A percentile compares a stretch with the other conserved stretches of the same genome.
Conservation (phyloP, 352 stramenopile species). For the Phytopythium aichiense region DNA sequence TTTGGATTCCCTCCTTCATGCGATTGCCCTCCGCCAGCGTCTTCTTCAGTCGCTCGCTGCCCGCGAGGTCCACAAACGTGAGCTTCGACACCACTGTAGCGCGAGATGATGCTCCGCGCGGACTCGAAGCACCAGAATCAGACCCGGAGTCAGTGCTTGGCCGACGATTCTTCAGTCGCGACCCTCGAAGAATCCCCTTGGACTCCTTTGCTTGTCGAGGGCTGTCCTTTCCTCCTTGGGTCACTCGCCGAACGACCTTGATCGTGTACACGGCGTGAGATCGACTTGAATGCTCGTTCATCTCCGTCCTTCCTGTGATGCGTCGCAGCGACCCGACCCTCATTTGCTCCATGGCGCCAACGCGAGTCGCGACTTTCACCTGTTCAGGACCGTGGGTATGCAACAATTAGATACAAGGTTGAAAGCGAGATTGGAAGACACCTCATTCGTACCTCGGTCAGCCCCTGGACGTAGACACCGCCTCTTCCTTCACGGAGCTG, state of each 20-base stretch:
- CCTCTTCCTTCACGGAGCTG: slow-evolving; percentile 68
- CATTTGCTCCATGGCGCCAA: slow-evolving; percentile 80
- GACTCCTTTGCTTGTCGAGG: not conserved
- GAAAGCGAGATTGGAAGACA: not conserved
- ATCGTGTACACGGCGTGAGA: slow-evolving; percentile 86
- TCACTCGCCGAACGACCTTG: slow-evolving; percentile 67
- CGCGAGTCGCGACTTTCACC: slow-evolving; percentile 47
- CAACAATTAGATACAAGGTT: slow-evolving; percentile 1
- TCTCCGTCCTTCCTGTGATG: slow-evolving; percentile 82
- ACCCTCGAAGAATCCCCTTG: not conserved
- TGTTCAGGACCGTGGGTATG: slow-evolving; percentile 3
- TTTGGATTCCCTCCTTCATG: slow-evolving; percentile 90
- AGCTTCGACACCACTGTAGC: slow-evolving; percentile 69
- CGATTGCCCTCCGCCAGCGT: slow-evolving; percentile 75
- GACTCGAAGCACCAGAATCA: slow-evolving; percentile 8
- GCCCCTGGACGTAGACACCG: slow-evolving; percentile 74
- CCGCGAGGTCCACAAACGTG: slow-evolving; percentile 85
- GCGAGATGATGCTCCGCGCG: not conserved
- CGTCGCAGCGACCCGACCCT: slow-evolving; percentile 59
- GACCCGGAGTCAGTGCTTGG: slow-evolving; percentile 7
- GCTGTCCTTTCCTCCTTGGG: slow-evolving; percentile 13
- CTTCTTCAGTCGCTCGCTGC: slow-evolving; percentile 84
- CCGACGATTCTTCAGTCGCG: slow-evolving; percentile 13
- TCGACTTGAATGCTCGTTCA: slow-evolving; percentile 87
- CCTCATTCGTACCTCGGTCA: slow-evolving; percentile 45